Base-by-base conservation (phyloP, 805 yeast species). In the Kuraishia capsulata region DNA sequence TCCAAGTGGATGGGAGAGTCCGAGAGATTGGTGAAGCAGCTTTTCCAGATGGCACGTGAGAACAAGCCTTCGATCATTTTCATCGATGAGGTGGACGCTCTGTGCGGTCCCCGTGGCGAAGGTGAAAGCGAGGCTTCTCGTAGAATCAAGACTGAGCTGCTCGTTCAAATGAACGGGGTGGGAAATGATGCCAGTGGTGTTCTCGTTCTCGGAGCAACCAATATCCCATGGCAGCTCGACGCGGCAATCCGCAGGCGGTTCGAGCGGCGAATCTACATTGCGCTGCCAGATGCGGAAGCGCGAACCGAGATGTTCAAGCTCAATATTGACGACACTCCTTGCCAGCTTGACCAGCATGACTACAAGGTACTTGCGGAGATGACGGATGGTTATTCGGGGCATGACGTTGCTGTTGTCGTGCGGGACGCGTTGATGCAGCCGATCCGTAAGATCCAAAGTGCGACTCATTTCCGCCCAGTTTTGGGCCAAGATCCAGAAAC, bases 1-100 rank as follows among this genome's bases (percentile, higher is more conserved):
- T 82, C 95, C 47, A 92, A 92, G 60, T 92, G 98, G 98, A 90
- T 90, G 97, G 98, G 98, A 51, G 98, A 92, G 59, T 81, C 94
- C 20, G 98, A 92, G 61, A 78, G 97, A 60, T 73, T 92, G 41
- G 97, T 92, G 20, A 92, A 90, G 59, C 97, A 92, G 56, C 69
- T 92, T 45, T 92, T 92, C 61, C 74, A 81, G 25, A 86, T 90
- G 95, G 98, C 98, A 4, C 72, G 98, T 47, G 98, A 92, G 58
- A 84, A 81, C 54, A 89, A 86, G 54, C 98, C 98, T 1, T 78
- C 95, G 0, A 94, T 92, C 48, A 92, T 92, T 37, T 92, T 92
- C 59, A 92, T 92, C 39, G 98, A 92, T 64, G 98, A 92, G 61
- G 97, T 92, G 26, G 98, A 92, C 62, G 97, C 98, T 0, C 66